Percentiles rank a stretch among this genome's conserved stretches.
These are phyloP conservation scores for Tilletia caries DNA, from an alignment of 1,284 basidiomycete genomes.

Conservation along the genomic window DNA sequence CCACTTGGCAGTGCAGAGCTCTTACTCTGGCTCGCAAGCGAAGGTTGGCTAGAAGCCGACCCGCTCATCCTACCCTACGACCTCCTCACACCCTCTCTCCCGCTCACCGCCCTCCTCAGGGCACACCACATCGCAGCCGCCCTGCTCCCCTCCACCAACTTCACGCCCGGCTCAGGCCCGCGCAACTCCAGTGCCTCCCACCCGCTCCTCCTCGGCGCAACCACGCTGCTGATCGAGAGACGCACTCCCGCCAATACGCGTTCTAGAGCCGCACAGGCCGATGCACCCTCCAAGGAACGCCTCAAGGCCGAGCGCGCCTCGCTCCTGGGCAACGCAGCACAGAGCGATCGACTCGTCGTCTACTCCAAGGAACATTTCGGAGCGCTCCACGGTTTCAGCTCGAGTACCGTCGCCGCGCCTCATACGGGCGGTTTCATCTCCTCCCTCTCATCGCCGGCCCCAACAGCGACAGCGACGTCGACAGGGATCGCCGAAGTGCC, in stretches of 20 bases:
- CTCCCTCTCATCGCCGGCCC: background rate
- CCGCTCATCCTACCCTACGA: slow-evolving; percentile 51
- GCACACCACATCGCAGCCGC: slow-evolving; percentile 57
- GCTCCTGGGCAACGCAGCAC: background rate
- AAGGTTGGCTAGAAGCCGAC: slow-evolving; percentile 42
- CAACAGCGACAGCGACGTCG: background rate
- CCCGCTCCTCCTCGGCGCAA: background rate
- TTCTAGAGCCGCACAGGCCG: background rate
- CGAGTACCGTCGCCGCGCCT: background rate
- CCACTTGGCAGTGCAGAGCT: slow-evolving; percentile 47
- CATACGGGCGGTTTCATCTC: background rate
- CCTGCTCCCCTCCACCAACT: background rate
- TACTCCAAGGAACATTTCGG: slow-evolving; percentile 4
- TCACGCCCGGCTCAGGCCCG: background rate
- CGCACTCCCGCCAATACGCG: background rate
- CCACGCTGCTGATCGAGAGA: background rate
- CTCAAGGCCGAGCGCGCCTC: background rate
- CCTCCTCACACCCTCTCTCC: slow-evolving; percentile 40
- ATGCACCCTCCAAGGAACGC: slow-evolving; percentile 3
- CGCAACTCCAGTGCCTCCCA: background rate
- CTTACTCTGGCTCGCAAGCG: slow-evolving; percentile 48
- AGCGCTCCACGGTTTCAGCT: background rate
- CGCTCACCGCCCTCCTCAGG: slow-evolving; percentile 38
- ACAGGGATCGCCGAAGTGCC: background rate
- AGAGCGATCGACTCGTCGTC: background rate